phyloP scores from a whole-genome alignment of 2,329 filamentous ascomycete species.

The Trichophyton simii region DNA sequence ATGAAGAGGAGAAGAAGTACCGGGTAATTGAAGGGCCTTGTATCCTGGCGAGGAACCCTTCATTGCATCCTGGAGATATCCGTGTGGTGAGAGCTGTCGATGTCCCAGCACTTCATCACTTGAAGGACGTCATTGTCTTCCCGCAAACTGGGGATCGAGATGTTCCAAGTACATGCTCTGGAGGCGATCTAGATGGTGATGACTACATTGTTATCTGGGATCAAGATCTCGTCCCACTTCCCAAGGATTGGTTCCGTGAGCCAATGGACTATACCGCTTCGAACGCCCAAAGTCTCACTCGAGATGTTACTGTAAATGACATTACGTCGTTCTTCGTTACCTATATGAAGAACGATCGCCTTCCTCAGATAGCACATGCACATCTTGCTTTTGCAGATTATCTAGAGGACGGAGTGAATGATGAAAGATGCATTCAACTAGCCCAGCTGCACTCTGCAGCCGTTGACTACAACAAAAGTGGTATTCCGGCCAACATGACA shows the following conservation, averaged over 20 bases:
- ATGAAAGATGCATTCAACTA: constrained; percentile 58
- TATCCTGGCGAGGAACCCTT: constrained; percentile 80
- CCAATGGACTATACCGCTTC: constrained; percentile 66
- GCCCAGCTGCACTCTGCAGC: constrained; percentile 77
- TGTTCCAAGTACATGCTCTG: constrained; percentile 86
- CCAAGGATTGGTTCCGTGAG: constrained; percentile 53
- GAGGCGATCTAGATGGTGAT: constrained; percentile 89
- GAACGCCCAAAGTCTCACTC: constrained; percentile 43
- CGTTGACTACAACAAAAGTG: constrained; percentile 90
- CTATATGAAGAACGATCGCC: constrained; percentile 81
- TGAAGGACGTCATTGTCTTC: constrained; percentile 78
- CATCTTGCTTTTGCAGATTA: constrained; percentile 69
- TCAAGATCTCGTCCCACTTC: constrained; percentile 58
- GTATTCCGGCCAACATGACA: constrained; percentile 58
- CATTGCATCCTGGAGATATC: constrained; percentile 83
- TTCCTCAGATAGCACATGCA: constrained; percentile 66
- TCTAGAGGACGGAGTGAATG: constrained; percentile 50
- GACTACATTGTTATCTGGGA: constrained; percentile 97
- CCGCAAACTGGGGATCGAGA: constrained; percentile 72
- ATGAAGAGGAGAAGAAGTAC: constrained; percentile 42
- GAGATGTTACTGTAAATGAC: constrained; percentile 57
- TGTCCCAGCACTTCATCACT: constrained; percentile 55
- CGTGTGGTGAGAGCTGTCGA: constrained; percentile 78
- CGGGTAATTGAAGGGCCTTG: constrained; percentile 63
- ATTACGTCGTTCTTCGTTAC: constrained; percentile 76